A percentile compares a stretch with the other conserved stretches of the same genome.
Conservation (phyloP, 179 eudicot genomes). For the Spergularia azorica region DNA sequence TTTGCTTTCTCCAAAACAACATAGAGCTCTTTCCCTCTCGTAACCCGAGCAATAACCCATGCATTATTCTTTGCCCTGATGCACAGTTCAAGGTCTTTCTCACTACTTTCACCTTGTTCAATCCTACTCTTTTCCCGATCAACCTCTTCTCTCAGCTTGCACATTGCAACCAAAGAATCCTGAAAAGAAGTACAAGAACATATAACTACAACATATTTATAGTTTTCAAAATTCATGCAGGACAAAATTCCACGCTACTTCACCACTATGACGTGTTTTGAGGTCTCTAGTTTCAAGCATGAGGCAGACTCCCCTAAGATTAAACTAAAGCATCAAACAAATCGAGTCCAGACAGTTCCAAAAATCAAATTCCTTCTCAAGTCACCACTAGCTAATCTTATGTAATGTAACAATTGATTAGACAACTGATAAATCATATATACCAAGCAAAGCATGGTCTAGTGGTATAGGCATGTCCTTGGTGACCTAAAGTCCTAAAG, state of each 20-base stretch:
- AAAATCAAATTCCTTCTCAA: not conserved
- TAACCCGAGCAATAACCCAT: conserved; percentile 82
- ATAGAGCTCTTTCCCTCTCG: conserved; percentile 89
- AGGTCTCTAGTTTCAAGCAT: not conserved
- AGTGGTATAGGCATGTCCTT: too few relatives aligned
- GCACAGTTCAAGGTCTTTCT: conserved; percentile 81
- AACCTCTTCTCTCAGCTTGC: conserved; percentile 82
- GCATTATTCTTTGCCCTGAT: conserved; percentile 87
- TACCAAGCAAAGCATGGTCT: too few relatives aligned
- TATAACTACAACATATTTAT: not conserved
- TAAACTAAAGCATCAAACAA: not conserved
- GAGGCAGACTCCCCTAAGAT: not conserved
- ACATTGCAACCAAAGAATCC: conserved; percentile 91
- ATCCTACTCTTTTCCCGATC: conserved; percentile 72
- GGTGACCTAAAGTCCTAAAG: too few relatives aligned
- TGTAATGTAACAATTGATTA: not conserved
- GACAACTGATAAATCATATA: too few relatives aligned
- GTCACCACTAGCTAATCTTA: not conserved
- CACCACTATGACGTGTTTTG: not conserved
- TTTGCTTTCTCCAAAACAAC: conserved; percentile 91
- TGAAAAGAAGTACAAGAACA: conserved; percentile 30
- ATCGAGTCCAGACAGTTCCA: not conserved
- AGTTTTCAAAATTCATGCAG: not conserved
- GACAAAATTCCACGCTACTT: not conserved
- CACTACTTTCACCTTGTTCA: conserved; percentile 52